phyloP scores from a whole-genome alignment of 2,329 filamentous ascomycete genomes.

The Clonostachys chloroleuca region DNA sequence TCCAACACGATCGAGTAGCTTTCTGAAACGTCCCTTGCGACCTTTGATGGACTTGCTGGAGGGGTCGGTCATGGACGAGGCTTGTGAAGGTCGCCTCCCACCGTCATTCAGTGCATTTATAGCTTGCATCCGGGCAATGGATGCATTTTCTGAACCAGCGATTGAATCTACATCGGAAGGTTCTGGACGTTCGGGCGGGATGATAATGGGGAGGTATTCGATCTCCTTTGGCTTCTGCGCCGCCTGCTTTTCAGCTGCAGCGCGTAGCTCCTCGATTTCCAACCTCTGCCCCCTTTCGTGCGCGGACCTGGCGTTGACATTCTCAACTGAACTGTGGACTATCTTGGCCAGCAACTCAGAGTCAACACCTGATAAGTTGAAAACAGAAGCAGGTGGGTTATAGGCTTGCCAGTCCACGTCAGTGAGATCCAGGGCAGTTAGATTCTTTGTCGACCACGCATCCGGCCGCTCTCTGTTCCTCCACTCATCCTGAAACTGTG shows the following conservation, averaged over 20 bases:
- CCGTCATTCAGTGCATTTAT: too few species aligned
- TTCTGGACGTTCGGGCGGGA: slow-evolving; percentile 9
- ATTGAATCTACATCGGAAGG: too few species aligned
- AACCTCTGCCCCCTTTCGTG: slow-evolving; percentile 19
- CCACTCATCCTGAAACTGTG: slow-evolving; percentile 14
- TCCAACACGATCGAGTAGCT: too few species aligned
- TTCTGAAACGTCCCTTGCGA: too few species aligned
- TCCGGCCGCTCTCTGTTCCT: slow-evolving; percentile 7
- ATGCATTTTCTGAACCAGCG: too few species aligned
- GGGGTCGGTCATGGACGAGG: too few species aligned
- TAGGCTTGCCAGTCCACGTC: slow-evolving; percentile 40
- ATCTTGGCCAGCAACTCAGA: slow-evolving; percentile 35
- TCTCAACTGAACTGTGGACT: slow-evolving; percentile 37
- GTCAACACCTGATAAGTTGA: slow-evolving; percentile 25
- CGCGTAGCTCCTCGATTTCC: slow-evolving; percentile 13
- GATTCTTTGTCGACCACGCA: slow-evolving; percentile 12
- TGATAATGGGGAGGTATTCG: slow-evolving; percentile 27
- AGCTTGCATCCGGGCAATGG: too few species aligned
- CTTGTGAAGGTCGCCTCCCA: too few species aligned
- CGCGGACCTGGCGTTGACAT: slow-evolving; percentile 29
- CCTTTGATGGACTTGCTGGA: too few species aligned
- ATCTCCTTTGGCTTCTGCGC: slow-evolving; percentile 17
- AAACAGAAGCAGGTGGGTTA: slow-evolving; percentile 37
- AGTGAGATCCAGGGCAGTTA: slow-evolving; percentile 12
- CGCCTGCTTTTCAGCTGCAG: slow-evolving; percentile 3